phyloP scores from a whole-genome alignment of 2,329 filamentous ascomycete genomes.

The Fusarium multiceps region DNA sequence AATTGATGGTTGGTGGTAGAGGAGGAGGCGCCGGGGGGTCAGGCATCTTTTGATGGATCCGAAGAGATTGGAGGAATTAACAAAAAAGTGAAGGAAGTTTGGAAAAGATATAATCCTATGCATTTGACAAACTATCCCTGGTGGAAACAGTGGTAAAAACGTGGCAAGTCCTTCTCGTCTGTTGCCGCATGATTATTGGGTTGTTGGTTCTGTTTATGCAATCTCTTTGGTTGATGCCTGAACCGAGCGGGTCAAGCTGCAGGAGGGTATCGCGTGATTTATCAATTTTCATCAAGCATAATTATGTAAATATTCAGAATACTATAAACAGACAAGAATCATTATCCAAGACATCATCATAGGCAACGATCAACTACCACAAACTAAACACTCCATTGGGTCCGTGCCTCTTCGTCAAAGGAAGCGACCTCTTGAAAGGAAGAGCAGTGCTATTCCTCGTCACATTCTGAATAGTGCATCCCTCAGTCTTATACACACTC shows the following conservation, averaged over 20 bases:
- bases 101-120: background rate
- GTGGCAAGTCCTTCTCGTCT: too few species aligned
- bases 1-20: accelerated
- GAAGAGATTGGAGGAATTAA: too few species aligned
- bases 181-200: background rate
- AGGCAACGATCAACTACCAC: slow-evolving; percentile 10
- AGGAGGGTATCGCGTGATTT: too few species aligned
- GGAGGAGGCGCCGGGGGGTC: background rate
- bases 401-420: slow-evolving; percentile 18
- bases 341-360: too few species aligned
- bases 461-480: slow-evolving; percentile 40
- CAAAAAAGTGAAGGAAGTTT: too few species aligned
- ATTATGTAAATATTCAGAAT: background rate
- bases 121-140: too few species aligned
- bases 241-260: background rate
- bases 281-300: background rate
- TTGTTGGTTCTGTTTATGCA: background rate
- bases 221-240: background rate
- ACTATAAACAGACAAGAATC: accelerated
- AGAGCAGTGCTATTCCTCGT: slow-evolving; percentile 31
- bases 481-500: slow-evolving; percentile 17
- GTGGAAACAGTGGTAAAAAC: too few species aligned
- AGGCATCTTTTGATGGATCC: background rate
- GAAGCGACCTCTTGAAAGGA: slow-evolving; percentile 5
- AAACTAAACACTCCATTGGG: slow-evolving; percentile 23